A percentile compares a stretch with the other conserved stretches of the same genome.
These are phyloP conservation scores for Allomyces javanicus DNA, from an alignment of 192 early-diverging fungal species.

Conservation along the genomic window DNA sequence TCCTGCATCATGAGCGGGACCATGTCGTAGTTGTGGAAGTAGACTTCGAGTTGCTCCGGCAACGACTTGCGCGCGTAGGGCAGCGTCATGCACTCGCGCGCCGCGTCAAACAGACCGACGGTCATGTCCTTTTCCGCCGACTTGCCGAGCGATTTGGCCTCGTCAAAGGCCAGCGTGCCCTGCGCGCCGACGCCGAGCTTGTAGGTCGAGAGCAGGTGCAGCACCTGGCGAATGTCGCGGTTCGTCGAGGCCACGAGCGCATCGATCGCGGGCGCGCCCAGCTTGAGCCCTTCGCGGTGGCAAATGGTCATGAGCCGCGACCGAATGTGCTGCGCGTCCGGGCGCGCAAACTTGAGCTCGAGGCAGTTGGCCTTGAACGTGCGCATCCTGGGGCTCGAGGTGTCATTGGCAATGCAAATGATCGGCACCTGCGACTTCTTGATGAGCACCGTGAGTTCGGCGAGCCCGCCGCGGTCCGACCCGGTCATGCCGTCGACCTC, in stretches of 20 bases:
- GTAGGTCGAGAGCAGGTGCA: conserved; percentile 88
- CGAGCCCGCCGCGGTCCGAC: conserved; percentile 80
- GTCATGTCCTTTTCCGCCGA: conserved; percentile 38
- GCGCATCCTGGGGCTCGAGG: conserved; percentile 61
- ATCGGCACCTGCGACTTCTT: conserved; percentile 84
- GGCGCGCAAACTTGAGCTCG: conserved; percentile 31
- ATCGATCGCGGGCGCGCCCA: conserved; percentile 58
- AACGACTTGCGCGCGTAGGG: conserved; percentile 29
- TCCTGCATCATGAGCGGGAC: conserved; percentile 89
- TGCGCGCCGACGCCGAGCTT: conserved; percentile 29
- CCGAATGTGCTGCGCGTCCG: conserved; percentile 49
- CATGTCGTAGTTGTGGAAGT: conserved; percentile 74
- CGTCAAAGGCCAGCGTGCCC: conserved; percentile 47
- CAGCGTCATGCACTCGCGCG: conserved; percentile 34
- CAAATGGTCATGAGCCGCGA: conserved; percentile 59
- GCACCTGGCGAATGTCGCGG: conserved; percentile 87
- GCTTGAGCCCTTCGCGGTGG: conserved; percentile 47
- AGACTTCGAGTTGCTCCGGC: conserved; percentile 63
- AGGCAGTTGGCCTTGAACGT: conserved; percentile 64
- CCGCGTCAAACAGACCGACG: conserved; percentile 55
- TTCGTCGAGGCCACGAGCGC: conserved; percentile 59
- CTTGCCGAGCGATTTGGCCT: conserved; percentile 34
- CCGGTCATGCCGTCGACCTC: conserved; percentile 98
- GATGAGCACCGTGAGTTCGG: conserved; percentile 73
- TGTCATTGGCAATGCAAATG: conserved; percentile 98